phyloP scores from a whole-genome alignment of 2,329 filamentous ascomycete species.

The Akanthomyces uredinophilus region DNA sequence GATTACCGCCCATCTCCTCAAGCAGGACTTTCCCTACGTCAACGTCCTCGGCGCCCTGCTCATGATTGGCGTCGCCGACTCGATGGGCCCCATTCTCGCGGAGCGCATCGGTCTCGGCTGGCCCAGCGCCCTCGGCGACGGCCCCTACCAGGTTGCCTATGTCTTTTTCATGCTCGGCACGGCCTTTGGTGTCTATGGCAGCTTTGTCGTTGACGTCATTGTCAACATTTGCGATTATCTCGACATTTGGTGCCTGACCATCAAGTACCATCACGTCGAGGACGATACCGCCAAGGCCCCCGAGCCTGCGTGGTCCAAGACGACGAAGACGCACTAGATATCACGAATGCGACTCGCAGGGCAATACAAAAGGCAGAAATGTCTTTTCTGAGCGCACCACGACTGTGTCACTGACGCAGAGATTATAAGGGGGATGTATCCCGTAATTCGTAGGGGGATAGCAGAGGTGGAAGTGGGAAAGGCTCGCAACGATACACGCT shows the following conservation, averaged over 20 bases:
- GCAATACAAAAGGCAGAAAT: neutral
- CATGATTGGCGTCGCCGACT: slow-evolving; percentile 72
- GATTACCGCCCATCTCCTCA: slow-evolving; percentile 89
- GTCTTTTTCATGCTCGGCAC: slow-evolving; percentile 83
- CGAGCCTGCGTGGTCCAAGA: slow-evolving; percentile 15
- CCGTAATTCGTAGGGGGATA: neutral
- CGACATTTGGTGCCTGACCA: slow-evolving; percentile 97
- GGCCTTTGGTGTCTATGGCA: slow-evolving; percentile 87
- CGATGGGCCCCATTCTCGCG: slow-evolving; percentile 64
- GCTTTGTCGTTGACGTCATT: slow-evolving; percentile 95
- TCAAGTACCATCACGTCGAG: slow-evolving; percentile 72
- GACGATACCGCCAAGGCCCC: slow-evolving; percentile 17
- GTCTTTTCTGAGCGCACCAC: neutral
- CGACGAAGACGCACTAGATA: slow-evolving; percentile 12
- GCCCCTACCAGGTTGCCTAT: slow-evolving; percentile 84
- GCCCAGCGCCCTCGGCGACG: slow-evolving; percentile 69
- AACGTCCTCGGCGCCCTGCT: slow-evolving; percentile 81
- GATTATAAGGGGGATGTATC: neutral
- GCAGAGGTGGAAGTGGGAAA: neutral
- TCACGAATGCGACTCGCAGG: neutral
- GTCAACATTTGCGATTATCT: slow-evolving; percentile 96
- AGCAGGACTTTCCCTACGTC: slow-evolving; percentile 81
- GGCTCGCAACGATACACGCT: neutral
- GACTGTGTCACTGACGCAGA: neutral
- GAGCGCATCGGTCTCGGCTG: slow-evolving; percentile 60